phyloP scores from a whole-genome alignment of 805 yeast genomes.

The Monosporozyma aerobia region DNA sequence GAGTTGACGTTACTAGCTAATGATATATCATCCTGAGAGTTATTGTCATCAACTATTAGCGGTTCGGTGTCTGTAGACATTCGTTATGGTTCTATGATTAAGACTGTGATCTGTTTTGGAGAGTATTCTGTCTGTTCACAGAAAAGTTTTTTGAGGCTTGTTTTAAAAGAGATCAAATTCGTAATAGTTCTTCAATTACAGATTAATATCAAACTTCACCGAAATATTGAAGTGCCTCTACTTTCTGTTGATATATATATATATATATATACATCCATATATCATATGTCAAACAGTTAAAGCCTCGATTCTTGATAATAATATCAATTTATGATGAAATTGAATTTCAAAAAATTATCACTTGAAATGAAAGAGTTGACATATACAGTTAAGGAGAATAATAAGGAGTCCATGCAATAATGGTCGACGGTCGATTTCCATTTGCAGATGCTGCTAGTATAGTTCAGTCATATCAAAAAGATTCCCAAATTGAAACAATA shows the following conservation, averaged over 20 bases:
- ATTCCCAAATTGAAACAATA: slow-evolving; percentile 55
- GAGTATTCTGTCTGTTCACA: background rate
- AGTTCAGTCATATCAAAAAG: slow-evolving; percentile 89
- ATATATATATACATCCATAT: no score
- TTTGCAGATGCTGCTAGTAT: slow-evolving; percentile 85
- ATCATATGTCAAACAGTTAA: background rate
- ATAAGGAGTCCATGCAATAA: background rate
- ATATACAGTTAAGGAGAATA: background rate
- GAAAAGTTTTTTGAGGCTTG: background rate
- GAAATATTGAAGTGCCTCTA: background rate
- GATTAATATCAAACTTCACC: no score
- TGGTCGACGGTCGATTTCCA: slow-evolving; percentile 32
- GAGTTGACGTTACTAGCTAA: background rate
- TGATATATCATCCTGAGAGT: background rate
- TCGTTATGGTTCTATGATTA: background rate
- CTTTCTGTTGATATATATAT: no score
- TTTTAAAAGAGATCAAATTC: background rate
- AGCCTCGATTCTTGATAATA: background rate
- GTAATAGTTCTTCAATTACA: background rate
- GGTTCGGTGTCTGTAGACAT: background rate
- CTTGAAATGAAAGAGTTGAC: background rate
- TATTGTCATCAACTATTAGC: background rate
- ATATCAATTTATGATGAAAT: background rate
- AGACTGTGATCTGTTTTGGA: background rate
- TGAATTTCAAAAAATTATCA: background rate